These are phyloP conservation scores for Diplodia seriata DNA, from an alignment of 2,329 filamentous ascomycete species.

Conservation along the genomic window DNA sequence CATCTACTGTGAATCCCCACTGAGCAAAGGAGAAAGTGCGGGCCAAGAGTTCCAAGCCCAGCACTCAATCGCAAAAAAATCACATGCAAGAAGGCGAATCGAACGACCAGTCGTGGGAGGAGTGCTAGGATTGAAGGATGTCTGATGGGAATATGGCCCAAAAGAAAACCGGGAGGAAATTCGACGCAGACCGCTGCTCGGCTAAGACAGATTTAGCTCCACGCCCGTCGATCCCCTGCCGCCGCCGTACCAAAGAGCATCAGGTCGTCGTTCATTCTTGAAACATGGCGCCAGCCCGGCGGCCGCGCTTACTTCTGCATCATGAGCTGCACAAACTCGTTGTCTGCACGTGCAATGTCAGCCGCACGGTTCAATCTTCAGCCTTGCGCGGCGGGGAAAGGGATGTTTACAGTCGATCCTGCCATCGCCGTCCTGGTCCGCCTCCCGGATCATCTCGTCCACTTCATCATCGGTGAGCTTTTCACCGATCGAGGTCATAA, in stretches of 20 bases:
- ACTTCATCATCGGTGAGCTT: constrained; percentile 68
- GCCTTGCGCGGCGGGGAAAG: background rate
- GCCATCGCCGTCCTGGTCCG: constrained; percentile 69
- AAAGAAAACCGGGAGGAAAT: constrained; percentile 28
- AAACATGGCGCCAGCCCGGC: constrained; percentile 19
- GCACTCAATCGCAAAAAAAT: constrained; percentile 29
- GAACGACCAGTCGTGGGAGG: constrained; percentile 26
- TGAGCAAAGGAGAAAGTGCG: constrained; percentile 26
- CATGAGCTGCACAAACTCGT: constrained; percentile 64
- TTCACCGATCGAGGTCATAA: constrained; percentile 71
- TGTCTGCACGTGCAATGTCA: constrained; percentile 51
- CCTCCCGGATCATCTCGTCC: constrained; percentile 70
- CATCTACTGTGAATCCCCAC: constrained; percentile 29
- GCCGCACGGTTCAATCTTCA: background rate
- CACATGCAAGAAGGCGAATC: constrained; percentile 31
- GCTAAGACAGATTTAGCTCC: constrained; percentile 26
- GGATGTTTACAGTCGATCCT: constrained; percentile 65
- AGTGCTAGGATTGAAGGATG: constrained; percentile 29
- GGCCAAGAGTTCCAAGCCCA: constrained; percentile 12
- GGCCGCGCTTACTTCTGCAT: constrained; percentile 58
- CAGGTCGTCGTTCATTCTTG: constrained; percentile 32
- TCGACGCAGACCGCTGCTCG: constrained; percentile 19
- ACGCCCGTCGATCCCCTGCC: constrained; percentile 28
- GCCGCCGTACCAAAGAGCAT: constrained; percentile 33
- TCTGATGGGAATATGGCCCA: constrained; percentile 30